Base-by-base conservation (phyloP, 2,329 filamentous ascomycete species). In the Acrocalymma vagum region DNA sequence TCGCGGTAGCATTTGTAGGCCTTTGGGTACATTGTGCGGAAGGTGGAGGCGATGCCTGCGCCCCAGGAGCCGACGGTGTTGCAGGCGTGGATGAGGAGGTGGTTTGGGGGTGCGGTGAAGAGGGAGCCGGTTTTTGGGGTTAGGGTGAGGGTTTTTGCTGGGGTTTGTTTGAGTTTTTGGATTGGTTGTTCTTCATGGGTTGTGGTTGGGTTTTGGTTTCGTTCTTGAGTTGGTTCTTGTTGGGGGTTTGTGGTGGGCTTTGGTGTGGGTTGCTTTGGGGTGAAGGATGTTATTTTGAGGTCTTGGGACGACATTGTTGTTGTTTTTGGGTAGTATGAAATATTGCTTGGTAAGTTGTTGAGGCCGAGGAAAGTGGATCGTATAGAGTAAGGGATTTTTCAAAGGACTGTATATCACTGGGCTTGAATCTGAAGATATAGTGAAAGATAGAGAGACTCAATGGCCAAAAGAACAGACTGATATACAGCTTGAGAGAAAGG, bases 61-160 rank as follows among this genome's bases (percentile, higher is more conserved):
- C 80, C 79, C 82, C 82, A 85, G 10, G 55, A 57, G 5, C 82
- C 82, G 45, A 74, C 64, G 34, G 75, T 77, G 60, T 85, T 85
- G 66, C 81, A 84, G 9, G 82, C 80, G 60, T 85, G 82, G 42
- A 83, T 74, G 11, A 85, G 64, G 11, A 80, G 70, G 15, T 74
- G 69, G 36, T 72, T 63, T 22, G 72, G 58, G 0, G 80, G 79
- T 1, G 78, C 78, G 24, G 71, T 58, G 57, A 84, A 83, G 25
- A 85, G 71, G 54, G 81, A 69, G 35, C 78, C 78, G 5, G 42
- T 45, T 45, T 62, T 52, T 39, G 59, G 38, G 14, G 48, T 53
- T 8, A 69, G 42, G 1, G n/a, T 11, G 3, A 59, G 38, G 1
- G 26, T 38, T 3, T 20, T 24, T 4, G 32, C 15, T 10, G 28